A percentile compares a stretch with the other conserved stretches of the same genome.
These are phyloP conservation scores for Phytophthora syringae DNA, from an alignment of 352 stramenopile genomes.

Conservation along the genomic window DNA sequence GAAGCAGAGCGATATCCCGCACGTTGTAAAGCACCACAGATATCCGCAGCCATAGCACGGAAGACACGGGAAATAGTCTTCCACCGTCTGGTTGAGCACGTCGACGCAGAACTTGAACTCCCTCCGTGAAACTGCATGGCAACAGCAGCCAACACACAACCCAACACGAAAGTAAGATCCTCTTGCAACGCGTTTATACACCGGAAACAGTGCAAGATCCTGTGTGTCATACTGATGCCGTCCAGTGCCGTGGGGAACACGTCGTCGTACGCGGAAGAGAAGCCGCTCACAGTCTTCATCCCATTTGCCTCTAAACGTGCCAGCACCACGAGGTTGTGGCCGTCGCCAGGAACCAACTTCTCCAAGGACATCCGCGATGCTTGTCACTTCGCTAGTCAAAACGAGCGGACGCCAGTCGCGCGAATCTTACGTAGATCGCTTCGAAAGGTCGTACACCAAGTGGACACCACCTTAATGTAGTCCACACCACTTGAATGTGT, in stretches of 20 bases:
- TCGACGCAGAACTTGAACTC: conserved; percentile 84
- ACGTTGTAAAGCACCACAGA: conserved; percentile 67
- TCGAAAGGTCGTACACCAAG: conserved; percentile 8
- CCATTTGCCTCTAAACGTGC: conserved; percentile 54
- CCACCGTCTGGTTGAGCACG: conserved; percentile 75
- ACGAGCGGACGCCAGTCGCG: conserved; percentile 5
- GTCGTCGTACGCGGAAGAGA: conserved; percentile 61
- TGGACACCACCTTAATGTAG: conserved; percentile 1
- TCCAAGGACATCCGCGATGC: conserved; percentile 61
- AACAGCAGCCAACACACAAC: conserved; percentile 13
- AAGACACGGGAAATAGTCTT: conserved; percentile 77
- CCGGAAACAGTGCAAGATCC: no score
- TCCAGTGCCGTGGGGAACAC: conserved; percentile 66
- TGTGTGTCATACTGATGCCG: conserved; percentile 73
- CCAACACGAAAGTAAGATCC: not conserved
- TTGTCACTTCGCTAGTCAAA: conserved; percentile 29
- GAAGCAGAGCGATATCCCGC: conserved; percentile 65
- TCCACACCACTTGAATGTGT: conserved; percentile 1
- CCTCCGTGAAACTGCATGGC: conserved; percentile 58
- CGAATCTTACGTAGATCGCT: conserved; percentile 27
- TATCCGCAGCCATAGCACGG: conserved; percentile 78
- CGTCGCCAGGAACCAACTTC: conserved; percentile 53
- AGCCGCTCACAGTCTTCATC: conserved; percentile 57
- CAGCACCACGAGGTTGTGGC: conserved; percentile 60
- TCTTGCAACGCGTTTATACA: no score